phyloP scores from a whole-genome alignment of 345 rosid species.

The Linum usitatissimum region DNA sequence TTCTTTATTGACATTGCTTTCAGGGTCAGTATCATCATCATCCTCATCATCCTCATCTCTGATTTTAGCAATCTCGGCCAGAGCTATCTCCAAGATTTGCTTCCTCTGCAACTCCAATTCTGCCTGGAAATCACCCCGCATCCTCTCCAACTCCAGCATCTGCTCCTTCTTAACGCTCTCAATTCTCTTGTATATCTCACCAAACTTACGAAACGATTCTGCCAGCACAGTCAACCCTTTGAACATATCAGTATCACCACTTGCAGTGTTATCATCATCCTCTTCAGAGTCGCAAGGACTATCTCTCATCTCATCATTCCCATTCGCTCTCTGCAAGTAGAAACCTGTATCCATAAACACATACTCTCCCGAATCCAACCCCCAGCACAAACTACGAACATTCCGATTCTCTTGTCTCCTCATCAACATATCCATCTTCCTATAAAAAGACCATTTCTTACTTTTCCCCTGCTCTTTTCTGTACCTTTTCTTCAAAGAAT shows the following conservation, averaged over 20 bases:
- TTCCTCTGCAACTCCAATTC: constrained; percentile 48
- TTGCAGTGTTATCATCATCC: constrained; percentile 27
- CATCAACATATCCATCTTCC: constrained; percentile 47
- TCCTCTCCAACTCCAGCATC: constrained; percentile 47
- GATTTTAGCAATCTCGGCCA: constrained; percentile 42
- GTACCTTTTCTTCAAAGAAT: constrained; percentile 37
- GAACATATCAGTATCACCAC: constrained; percentile 9
- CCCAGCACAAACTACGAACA: constrained; percentile 30
- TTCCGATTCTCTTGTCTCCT: constrained; percentile 12
- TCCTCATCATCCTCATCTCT: constrained; percentile 23
- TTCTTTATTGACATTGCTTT: background rate
- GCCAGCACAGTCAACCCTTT: constrained; percentile 34
- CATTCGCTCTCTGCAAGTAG: constrained; percentile 42
- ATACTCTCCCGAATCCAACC: constrained; percentile 50
- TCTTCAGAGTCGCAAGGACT: constrained; percentile 39
- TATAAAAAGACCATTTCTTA: constrained; percentile 36
- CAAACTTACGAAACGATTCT: constrained; percentile 40
- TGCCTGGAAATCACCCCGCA: constrained; percentile 34
- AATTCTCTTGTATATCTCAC: constrained; percentile 45
- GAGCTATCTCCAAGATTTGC: constrained; percentile 38
- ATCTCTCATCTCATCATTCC: constrained; percentile 53
- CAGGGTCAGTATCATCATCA: constrained; percentile 3
- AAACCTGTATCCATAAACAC: constrained; percentile 38
- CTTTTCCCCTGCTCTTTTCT: constrained; percentile 31
- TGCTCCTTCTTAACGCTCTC: constrained; percentile 47